These are phyloP conservation scores for Exophiala calicioides DNA, from an alignment of 2,329 filamentous ascomycete species.

Conservation along the genomic window DNA sequence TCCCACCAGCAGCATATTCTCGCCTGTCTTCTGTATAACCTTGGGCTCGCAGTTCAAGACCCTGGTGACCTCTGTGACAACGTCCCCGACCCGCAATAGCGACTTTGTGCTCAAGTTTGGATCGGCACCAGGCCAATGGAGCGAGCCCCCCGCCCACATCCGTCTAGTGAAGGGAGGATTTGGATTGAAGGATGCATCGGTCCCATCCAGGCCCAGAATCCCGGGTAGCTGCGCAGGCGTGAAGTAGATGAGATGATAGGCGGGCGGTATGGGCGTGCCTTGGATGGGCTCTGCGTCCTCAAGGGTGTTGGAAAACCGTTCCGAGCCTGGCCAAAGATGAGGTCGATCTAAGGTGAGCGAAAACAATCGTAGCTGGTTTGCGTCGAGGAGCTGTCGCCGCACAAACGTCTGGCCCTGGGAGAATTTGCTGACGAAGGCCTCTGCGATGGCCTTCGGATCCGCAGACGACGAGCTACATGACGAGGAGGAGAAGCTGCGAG, in stretches of 20 bases:
- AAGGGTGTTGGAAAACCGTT: slow-evolving; percentile 39
- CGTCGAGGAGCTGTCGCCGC: slow-evolving; percentile 58
- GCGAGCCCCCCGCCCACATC: slow-evolving; percentile 68
- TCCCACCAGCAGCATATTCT: slow-evolving; percentile 66
- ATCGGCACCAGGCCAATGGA: slow-evolving; percentile 50
- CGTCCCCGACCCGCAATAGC: slow-evolving; percentile 55
- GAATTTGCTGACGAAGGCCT: slow-evolving; percentile 44
- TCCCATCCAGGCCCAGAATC: slow-evolving; percentile 61
- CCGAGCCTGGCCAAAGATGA: slow-evolving; percentile 42
- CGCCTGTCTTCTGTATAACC: slow-evolving; percentile 53
- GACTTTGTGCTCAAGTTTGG: slow-evolving; percentile 35
- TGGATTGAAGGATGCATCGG: slow-evolving; percentile 62
- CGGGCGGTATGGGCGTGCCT: slow-evolving; percentile 57
- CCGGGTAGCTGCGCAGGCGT: slow-evolving; percentile 58
- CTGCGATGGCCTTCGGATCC: slow-evolving; percentile 26
- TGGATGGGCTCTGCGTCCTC: slow-evolving; percentile 38
- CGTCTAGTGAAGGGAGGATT: slow-evolving; percentile 61
- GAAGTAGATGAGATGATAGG: slow-evolving; percentile 66
- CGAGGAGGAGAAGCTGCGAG: slow-evolving; percentile 16
- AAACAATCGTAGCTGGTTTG: slow-evolving; percentile 65
- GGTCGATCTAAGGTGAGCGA: slow-evolving; percentile 58
- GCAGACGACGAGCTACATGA: not conserved
- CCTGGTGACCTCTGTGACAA: slow-evolving; percentile 58
- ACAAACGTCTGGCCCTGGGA: slow-evolving; percentile 45
- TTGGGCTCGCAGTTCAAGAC: slow-evolving; percentile 58